Evolutionary conservation across 768 basidiomycete species (phyloP), one percentile per base, ranked within the genome.

Genomic region (Vishniacozyma victoriae): DNA sequence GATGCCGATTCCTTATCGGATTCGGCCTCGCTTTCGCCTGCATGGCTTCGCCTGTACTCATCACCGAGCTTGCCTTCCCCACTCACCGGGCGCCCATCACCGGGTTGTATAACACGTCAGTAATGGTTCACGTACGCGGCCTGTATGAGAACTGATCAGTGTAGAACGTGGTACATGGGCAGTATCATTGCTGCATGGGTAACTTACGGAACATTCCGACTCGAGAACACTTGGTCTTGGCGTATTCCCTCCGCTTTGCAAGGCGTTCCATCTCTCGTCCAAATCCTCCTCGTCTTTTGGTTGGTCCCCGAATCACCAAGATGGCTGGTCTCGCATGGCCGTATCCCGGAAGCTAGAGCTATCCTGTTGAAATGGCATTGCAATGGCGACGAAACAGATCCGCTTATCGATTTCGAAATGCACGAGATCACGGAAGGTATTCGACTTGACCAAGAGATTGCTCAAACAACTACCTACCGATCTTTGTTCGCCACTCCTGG

Each of bases 41-140:
- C 24, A 82, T 81, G 57, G 81, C 86, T 39, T 86, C 87, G 4
- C 87, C 88, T 11, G 79, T 89, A 76, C 73, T 90, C 74, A 81
- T 90, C 46, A 84, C 86, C 41, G 88, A 91, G 72, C 73, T 90
- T n/a, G 78, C 87, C 1, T 89, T 89, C 69, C 88, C 87, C 14
- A 75, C 79, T 11, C 84, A 91, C 71, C 86, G 88, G 57, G 84
- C 82, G 13, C 81, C 82, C 26, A 72, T 91, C 50, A 89, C 85
- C 13, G 47, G 54, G 4, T 47, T 58, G 27, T 63, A 63, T 54
- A 86, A 87, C 70, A 77, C 82, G 29, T 33, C 9, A 33, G 29
- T 33, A 33, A 9, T n/a, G n/a, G n/a, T n/a, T n/a, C n/a, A n/a
- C n/a, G n/a, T n/a, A n/a, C n/a, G n/a, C n/a, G n/a, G n/a, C n/a